Evolutionary conservation across 192 early-diverging fungal genomes (phyloP), one percentile per base, ranked within the genome.

Genomic region (Backusella westeae): DNA sequence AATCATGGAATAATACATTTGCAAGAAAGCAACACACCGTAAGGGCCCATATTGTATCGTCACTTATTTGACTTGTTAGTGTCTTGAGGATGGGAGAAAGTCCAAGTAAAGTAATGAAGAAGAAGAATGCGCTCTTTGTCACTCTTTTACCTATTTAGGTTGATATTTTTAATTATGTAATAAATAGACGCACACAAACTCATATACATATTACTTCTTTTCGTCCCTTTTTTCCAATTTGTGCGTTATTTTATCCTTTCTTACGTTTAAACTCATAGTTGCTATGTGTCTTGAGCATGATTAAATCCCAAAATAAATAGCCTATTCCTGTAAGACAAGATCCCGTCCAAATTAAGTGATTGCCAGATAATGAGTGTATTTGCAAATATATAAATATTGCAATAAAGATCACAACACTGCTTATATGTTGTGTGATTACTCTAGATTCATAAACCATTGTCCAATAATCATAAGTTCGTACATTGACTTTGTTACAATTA

Each of bases 1-100:
- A 98, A 83, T 99, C 95, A 79, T 96, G 95, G 79, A 97, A 99
- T 1, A 94, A 83, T 36, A 99, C 79, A 78, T 97, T 98, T 23
- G 89, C 90, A 36, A 95, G 77, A 77, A 99, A 94, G 65, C 97
- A 81, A 12, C 92, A 87, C 6, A 92, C 90, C 0, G 94, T 93
- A 76, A 98, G 82, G 6, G 97, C 95, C 93, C 95, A 99, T 68
- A 99, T 97, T 0, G 96, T 94, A 80, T 99, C 96, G 74, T 88
- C 88, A 71, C 93, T 95, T 0, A 91, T 99, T 75, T 93, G 92
- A 78, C 91, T 88, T 9, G 98, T 99, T 74, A 99, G 80, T 0
- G 95, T 99, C 75, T 91, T 91, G 78, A 98, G 86, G 44, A 98
- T 93, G 1, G 98, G 96, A 10, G 95, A 96, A 10, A 98, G 85